Conservation (phyloP, 208 protist species). For the Dictyostelium gargantuum region DNA sequence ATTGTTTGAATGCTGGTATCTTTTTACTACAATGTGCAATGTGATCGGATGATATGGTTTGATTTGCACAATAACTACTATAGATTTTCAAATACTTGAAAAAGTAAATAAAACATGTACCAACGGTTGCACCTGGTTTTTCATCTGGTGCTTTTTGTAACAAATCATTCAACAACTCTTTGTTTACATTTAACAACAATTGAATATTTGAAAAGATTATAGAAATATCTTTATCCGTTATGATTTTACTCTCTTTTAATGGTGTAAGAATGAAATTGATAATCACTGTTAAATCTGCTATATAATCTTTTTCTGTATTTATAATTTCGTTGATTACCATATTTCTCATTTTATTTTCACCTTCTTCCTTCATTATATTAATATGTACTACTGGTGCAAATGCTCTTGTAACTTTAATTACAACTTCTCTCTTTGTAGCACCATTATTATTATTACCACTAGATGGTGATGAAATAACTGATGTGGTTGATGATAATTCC, state of each 20-base stretch:
- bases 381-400: constrained; percentile 33
- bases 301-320: constrained; percentile 60
- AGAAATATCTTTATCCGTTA: constrained; percentile 35
- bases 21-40: constrained; percentile 42
- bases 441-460: too few relatives aligned
- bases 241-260: constrained; percentile 19
- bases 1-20: constrained; percentile 31
- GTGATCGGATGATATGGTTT: constrained; percentile 25
- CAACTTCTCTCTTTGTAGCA: constrained; percentile 24
- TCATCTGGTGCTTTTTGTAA: neutral
- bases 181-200: constrained; percentile 45
- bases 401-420: constrained; percentile 50
- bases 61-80: constrained; percentile 51
- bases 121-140: neutral
- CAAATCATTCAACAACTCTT: constrained; percentile 21
- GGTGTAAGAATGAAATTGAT: constrained; percentile 27
- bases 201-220: constrained; percentile 58
- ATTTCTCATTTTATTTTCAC: constrained; percentile 58
- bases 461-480: neutral
- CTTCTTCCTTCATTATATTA: constrained; percentile 34
- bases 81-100: constrained; percentile 60
- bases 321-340: constrained; percentile 61
- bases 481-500: neutral
- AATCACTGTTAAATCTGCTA: constrained; percentile 20
- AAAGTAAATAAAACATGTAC: constrained; percentile 22